Base-by-base conservation (phyloP, 768 basidiomycete species). In the Boletus sensibilis region DNA sequence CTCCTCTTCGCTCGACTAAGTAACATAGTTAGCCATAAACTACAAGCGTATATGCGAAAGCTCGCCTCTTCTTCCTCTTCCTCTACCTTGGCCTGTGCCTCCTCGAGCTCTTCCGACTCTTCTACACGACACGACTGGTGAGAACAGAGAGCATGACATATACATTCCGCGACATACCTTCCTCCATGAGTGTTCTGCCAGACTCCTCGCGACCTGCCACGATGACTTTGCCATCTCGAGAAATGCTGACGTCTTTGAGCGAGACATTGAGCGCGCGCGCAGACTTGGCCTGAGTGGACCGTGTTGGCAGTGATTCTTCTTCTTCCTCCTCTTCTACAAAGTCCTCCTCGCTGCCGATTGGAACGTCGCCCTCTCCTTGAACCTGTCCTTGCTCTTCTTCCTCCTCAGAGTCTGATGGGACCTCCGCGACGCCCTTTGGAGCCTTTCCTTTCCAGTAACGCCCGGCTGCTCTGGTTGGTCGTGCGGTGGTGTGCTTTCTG, bases 361-460 rank as follows among this genome's bases (percentile, higher is more conserved):
- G 79, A 38, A 87, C 78, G 65, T 90, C 87, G 33, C 79, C 83
- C 46, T 80, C 82, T 54, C 77, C 72, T 39, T 74, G 72, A 43
- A 68, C 65, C 43, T 71, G 65, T 53, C 64, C 73, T 33, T 74
- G 77, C 1, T 81, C 83, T 57, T 84, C 81, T 46, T 82, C 85
- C 50, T 81, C 80, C 42, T 87, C 87, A 4, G 85, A 86, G 61
- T 89, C 88, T 7, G 87, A 87, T 21, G 81, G 75, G 39, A 74
- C 72, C 25, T 83, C 83, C 2, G 74, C 75, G 34, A 75, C 79
- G 44, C 89, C 90, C 70, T 91, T 92, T 1, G 92, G 92, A 0
- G 85, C 90, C 63, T 92, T 92, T 53, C 94, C 94, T 63, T 89
- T 90, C 86, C 92, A 91, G 72, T 96, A 95, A 3, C 94, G 88